Percentiles rank a stretch among this genome's conserved stretches.
Conservation (phyloP, 306 rosid species). For the Potentilla sterilis region DNA sequence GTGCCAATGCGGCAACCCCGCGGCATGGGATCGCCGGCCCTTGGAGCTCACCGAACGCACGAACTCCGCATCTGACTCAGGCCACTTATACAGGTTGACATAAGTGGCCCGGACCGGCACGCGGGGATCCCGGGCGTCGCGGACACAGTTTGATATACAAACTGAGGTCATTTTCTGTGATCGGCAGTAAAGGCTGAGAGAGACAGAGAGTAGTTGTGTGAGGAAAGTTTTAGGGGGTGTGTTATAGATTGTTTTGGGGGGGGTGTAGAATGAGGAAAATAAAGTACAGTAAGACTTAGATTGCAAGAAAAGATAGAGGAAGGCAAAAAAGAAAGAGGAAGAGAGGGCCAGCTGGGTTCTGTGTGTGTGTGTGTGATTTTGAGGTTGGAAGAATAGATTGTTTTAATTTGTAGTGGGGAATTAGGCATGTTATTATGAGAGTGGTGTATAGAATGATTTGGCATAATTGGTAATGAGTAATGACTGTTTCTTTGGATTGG, state of each 20-base stretch:
- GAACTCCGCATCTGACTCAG: conserved; percentile 83
- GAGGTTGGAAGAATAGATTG: conserved; percentile 11
- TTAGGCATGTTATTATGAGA: conserved; percentile 32
- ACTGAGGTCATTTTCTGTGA: conserved; percentile 51
- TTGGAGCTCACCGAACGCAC: conserved; percentile 54
- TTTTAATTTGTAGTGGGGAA: conserved; percentile 27
- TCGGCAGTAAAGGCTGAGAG: background rate
- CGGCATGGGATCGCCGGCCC: conserved; percentile 15
- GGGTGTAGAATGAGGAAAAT: background rate
- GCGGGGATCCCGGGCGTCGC: conserved; percentile 62
- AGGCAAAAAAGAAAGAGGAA: conserved; percentile 14
- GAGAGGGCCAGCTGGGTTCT: background rate
- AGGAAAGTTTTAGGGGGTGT: conserved; percentile 1
- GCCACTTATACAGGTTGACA: conserved; percentile 79
- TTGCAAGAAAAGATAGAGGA: conserved; percentile 43
- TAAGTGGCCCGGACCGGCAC: conserved; percentile 71
- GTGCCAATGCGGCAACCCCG: conserved; percentile 32
- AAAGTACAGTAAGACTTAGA: conserved; percentile 33
- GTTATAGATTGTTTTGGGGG: conserved; percentile 24
- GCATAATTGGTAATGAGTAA: conserved; percentile 59
- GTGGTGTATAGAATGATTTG: conserved; percentile 26
- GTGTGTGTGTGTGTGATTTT: background rate
- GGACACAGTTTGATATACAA: conserved; percentile 68
- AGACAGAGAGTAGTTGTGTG: background rate
- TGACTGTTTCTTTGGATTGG: conserved; percentile 32